Conservation (phyloP, 2,329 filamentous ascomycete species). For the Thyridium curvatum region DNA sequence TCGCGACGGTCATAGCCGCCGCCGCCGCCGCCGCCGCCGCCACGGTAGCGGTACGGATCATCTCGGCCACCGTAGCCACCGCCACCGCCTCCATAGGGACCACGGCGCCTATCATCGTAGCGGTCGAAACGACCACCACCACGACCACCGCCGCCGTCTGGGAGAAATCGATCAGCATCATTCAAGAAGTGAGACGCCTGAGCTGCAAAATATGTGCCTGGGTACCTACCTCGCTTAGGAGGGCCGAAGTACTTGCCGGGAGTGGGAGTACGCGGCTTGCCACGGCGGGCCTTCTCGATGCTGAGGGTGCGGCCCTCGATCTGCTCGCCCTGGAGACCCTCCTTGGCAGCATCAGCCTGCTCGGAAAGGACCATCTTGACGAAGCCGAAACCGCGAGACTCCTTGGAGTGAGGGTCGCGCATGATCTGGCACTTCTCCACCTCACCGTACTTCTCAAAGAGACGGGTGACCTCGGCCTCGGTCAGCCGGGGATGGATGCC, state of each 20-base stretch:
- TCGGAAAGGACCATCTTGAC: constrained; percentile 98
- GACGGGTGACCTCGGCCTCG: constrained; percentile 84
- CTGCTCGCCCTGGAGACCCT: constrained; percentile 88
- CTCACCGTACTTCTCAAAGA: constrained; percentile 98
- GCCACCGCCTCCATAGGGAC: constrained; percentile 46
- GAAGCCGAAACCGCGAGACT: constrained; percentile 97
- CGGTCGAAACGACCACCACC: constrained; percentile 47
- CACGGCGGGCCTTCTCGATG: constrained; percentile 97
- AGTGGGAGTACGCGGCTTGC: constrained; percentile 89
- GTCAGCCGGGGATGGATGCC: constrained; percentile 90
- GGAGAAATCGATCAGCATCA: constrained; percentile 25
- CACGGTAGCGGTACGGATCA: constrained; percentile 52
- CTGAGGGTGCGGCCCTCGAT: constrained; percentile 93
- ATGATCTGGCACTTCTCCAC: constrained; percentile 99
- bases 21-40: constrained; percentile 27
- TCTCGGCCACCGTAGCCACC: constrained; percentile 39
- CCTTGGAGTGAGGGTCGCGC: constrained; percentile 96
- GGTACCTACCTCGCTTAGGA: constrained; percentile 84
- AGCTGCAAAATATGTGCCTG: not conserved
- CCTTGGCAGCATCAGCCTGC: constrained; percentile 93
- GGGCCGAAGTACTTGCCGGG: constrained; percentile 99
- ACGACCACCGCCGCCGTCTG: constrained; percentile 35
- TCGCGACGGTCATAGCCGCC: constrained; percentile 23
- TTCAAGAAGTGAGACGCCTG: constrained; percentile 20
- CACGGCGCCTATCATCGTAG: constrained; percentile 60